Conservation (phyloP, 2,329 filamentous ascomycete genomes). For the Trichoderma endophyticum region DNA sequence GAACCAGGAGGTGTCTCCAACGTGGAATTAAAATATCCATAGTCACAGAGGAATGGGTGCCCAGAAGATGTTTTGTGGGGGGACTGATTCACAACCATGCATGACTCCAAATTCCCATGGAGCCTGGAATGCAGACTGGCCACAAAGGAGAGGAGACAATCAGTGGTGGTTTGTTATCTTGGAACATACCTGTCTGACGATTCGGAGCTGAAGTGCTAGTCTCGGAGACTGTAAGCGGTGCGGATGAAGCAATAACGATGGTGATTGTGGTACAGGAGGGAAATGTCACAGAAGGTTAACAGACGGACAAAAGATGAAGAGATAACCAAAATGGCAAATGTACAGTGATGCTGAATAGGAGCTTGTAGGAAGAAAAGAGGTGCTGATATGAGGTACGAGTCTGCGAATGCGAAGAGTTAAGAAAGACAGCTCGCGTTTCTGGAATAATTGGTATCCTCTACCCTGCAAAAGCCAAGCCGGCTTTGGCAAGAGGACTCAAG, state of each 20-base stretch:
- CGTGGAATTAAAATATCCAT: background rate
- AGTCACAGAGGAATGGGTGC: background rate
- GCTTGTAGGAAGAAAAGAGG: background rate
- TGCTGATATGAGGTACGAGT: background rate
- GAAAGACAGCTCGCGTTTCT: background rate
- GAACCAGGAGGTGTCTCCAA: background rate
- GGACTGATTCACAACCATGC: conserved; percentile 19
- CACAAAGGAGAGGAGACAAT: background rate
- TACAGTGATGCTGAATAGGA: background rate
- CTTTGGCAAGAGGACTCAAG: background rate
- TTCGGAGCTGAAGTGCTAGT: background rate
- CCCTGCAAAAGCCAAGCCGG: background rate
- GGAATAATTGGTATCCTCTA: background rate
- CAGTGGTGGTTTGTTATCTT: background rate
- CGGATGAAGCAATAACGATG: conserved; percentile 4
- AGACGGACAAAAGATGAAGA: background rate
- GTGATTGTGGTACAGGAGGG: conserved; percentile 1
- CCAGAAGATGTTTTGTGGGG: background rate
- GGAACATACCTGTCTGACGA: conserved; percentile 16
- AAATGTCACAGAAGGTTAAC: background rate
- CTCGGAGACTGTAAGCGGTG: background rate
- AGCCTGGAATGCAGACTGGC: background rate
- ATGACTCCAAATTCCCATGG: background rate
- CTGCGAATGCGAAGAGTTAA: background rate
- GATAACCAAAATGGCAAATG: background rate